Percentiles rank a stretch among this genome's conserved stretches.
Conservation (phyloP, 1,284 basidiomycete genomes). For the Kwoniella shivajii region DNA sequence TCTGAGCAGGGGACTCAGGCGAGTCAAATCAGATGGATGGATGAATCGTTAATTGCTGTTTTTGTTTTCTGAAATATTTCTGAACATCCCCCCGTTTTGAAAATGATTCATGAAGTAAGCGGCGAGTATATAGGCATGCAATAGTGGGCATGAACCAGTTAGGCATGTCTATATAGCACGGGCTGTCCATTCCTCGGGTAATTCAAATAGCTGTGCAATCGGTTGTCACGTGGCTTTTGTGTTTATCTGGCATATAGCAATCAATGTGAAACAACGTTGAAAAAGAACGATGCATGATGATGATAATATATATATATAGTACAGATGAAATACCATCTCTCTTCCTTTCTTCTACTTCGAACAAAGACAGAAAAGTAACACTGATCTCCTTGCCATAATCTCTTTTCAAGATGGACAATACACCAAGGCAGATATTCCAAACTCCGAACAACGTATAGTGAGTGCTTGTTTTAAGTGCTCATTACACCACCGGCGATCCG, state of each 20-base stretch:
- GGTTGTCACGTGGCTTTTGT: too few species aligned
- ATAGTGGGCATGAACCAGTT: background rate
- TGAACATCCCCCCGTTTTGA: background rate
- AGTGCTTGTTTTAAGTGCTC: conserved; percentile 9
- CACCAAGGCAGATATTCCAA: conserved; percentile 52
- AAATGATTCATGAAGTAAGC: background rate
- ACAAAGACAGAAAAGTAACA: background rate
- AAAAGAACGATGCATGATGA: too few species aligned
- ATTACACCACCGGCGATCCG: background rate
- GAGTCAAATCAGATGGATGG: background rate
- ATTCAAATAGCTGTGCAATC: too few species aligned
- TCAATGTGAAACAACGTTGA: too few species aligned
- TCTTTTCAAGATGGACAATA: conserved; percentile 46
- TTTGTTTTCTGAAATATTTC: conserved; percentile 3
- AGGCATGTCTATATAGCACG: too few species aligned
- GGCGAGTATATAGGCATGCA: background rate
- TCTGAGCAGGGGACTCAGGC: background rate
- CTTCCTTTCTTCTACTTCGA: background rate
- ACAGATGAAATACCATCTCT: too few species aligned
- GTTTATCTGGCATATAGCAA: too few species aligned
- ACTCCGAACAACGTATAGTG: conserved; percentile 53
- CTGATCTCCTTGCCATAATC: background rate
- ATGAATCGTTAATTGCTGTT: background rate
- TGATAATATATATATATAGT: too few species aligned
- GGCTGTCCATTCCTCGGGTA: too few species aligned